Base-by-base conservation (phyloP, 768 basidiomycete species). In the Pleurotus ostreatus region DNA sequence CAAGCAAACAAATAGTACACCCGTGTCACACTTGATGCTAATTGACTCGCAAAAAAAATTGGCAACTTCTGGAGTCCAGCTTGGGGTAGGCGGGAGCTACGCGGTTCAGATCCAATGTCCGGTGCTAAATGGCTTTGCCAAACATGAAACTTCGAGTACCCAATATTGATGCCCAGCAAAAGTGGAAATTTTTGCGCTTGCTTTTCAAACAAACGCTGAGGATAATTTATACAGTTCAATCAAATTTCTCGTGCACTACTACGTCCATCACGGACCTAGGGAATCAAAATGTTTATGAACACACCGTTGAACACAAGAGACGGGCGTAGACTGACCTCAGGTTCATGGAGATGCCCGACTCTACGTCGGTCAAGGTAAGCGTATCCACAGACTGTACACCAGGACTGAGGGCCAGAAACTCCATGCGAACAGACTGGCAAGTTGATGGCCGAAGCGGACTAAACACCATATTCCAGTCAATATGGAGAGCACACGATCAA, bases 351-450 rank as follows among this genome's bases (percentile, higher is more conserved):
- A 81, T 84, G 0, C 85, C 85, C 5, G 85, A 83, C 62, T 89
- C 89, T 3, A 88, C 71, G 61, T 94, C 92, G 1, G 84, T 87
- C 51, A 94, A 71, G 1, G 83, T 84, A 51, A 94, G 70, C 4
- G 80, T 77, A 59, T 89, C 84, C 49, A 94, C 79, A 2, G 85
- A 76, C 64, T 94, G 91, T 2, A 93, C 83, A 2, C 92, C 92
- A 16, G 90, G 85, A 6, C 81, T 78, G 47, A 94, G 72, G 2
- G 92, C 91, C 46, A 94, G 70, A 63, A 94, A 93, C 57, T 87
- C 81, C 86, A 94, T 92, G 40, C 89, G 76, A 22, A 94, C 89
- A 16, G 89, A 90, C 67, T 94, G 92, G 65, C 91, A 92, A 1
- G 89, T 86, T 9, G 83, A 83, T 3, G 92, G 88, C n/a, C 81